Evolutionary conservation across 2,329 filamentous ascomycete genomes (phyloP), one percentile per base, ranked within the genome.

Genomic region (Metarhizium guizhouense): DNA sequence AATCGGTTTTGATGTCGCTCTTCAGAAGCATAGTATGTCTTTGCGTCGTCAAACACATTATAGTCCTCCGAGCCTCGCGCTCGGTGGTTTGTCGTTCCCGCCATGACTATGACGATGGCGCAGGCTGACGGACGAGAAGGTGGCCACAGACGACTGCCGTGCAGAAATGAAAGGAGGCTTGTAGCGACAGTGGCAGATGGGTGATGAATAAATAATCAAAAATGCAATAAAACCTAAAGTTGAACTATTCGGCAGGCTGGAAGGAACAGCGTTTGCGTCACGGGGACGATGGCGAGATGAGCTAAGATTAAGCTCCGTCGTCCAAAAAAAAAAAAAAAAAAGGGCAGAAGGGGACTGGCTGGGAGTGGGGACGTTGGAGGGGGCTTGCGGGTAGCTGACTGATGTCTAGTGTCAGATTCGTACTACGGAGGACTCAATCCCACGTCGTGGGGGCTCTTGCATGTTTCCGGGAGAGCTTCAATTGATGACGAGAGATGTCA

Each of bases 1-100:
- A 70, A 71, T 36, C 75, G 75, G 61, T 77, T 75, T 55, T 68
- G 68, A 60, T 81, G 77, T 54, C 80, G 77, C 54, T 80, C 77
- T 40, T 82, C 80, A 29, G 78, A 76, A 38, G 77, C 71, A 60
- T 84, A 84, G 65, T 84, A 84, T 29, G 80, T 83, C 64, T 74
- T 76, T 57, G 81, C 81, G 69, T 82, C 79, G 57, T 81, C 79
- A 60, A 73, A 83, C 51, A 82, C 74, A 34, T 73, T 67, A 51
- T 77, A 77, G 57, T 82, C 77, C 51, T 73, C 70, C 7, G 74
- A 77, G 45, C 71, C 70, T 57, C 66, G 67, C 30, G 62, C 43
- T 57, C 61, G 65, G 59, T 67, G 67, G 58, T 63, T 60, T 38
- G 60, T 59, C 34, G 64, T 61, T 45, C 62, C 63, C 47, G 65